Conservation (phyloP, 2,329 filamentous ascomycete species). For the Hypoxylon sp. region DNA sequence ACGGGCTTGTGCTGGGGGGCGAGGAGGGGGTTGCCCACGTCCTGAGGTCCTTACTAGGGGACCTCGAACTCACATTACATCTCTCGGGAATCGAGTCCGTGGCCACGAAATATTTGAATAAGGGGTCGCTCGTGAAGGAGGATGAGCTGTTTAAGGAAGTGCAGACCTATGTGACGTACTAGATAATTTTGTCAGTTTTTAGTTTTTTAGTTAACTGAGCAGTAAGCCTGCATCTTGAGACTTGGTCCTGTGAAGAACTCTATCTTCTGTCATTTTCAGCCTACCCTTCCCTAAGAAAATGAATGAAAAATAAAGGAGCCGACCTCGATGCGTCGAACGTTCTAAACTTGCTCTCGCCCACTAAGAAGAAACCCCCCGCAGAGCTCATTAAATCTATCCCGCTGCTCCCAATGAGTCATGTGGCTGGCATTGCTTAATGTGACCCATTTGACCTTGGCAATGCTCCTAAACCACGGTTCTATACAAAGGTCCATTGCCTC, state of each 20-base stretch:
- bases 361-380: constrained; percentile 18
- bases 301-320: no score
- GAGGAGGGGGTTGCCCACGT: constrained; percentile 47
- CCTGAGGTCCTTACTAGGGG: constrained; percentile 44
- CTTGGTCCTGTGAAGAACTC: no score
- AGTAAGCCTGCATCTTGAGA: no score
- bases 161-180: background rate
- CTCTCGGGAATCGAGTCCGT: constrained; percentile 44
- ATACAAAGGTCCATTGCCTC: constrained; percentile 41
- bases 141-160: constrained; percentile 39
- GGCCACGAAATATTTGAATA: constrained; percentile 36
- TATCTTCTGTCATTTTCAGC: no score
- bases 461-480: constrained; percentile 43
- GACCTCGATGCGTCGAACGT: no score
- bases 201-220: no score
- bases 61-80: constrained; percentile 47
- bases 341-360: no score
- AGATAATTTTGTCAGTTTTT: background rate
- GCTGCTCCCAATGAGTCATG: constrained; percentile 43
- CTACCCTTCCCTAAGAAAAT: no score
- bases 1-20: constrained; percentile 47
- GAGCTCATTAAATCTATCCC: constrained; percentile 22
- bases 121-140: constrained; percentile 39
- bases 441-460: constrained; percentile 43
- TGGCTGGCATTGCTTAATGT: constrained; percentile 39